Conservation (phyloP, 2,329 filamentous ascomycete species). For the Plectosphaerella plurivora region DNA sequence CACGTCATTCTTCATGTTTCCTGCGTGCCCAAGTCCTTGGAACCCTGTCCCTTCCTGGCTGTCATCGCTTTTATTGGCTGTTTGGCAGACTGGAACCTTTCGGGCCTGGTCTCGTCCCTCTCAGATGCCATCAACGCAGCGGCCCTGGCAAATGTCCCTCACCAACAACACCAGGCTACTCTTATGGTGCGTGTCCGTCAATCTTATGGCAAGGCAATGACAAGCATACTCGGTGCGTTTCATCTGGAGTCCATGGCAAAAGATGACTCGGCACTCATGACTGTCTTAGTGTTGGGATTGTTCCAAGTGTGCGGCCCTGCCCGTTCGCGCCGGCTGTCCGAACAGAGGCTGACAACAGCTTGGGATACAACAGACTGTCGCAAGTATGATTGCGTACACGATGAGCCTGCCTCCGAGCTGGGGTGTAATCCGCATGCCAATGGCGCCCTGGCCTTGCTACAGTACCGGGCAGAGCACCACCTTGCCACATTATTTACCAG, state of each 20-base stretch:
- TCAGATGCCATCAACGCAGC: conserved; percentile 7
- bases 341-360: not conserved
- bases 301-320: conserved; percentile 3
- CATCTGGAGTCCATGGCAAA: not conserved
- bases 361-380: not conserved
- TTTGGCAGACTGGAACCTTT: not conserved
- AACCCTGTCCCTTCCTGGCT: conserved; percentile 2
- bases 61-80: conserved; percentile 2
- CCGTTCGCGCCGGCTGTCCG: not conserved
- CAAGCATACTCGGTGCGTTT: not conserved
- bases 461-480: conserved; percentile 4
- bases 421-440: conserved; percentile 3
- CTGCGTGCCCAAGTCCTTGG: conserved; percentile 3
- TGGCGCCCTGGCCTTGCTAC: conserved; percentile 7
- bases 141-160: conserved; percentile 5
- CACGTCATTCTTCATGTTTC: not conserved
- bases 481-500: conserved; percentile 5
- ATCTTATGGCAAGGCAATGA: conserved; percentile 7
- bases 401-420: not conserved
- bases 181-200: conserved; percentile 4
- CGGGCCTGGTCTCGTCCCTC: conserved; percentile 13
- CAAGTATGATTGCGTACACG: not conserved
- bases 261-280: conserved; percentile 5
- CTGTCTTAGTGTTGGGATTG: conserved; percentile 7
- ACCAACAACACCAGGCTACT: conserved; percentile 2